phyloP scores from a whole-genome alignment of 208 protist genomes.

The Wallacemonas sp. region DNA sequence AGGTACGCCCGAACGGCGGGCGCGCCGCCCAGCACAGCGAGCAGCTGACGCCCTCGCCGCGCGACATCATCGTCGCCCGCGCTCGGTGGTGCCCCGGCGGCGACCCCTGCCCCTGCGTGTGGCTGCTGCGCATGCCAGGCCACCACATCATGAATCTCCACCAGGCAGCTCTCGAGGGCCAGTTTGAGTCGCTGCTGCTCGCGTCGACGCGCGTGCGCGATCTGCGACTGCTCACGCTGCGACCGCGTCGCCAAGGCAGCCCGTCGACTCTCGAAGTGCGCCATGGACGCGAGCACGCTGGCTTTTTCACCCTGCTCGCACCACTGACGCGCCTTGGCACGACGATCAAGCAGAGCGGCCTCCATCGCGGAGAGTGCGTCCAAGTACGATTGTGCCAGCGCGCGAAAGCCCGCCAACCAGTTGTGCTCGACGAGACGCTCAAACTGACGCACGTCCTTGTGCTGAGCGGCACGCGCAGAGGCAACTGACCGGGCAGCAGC shows the following conservation, averaged over 20 bases:
- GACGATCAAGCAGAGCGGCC: conserved; percentile 25
- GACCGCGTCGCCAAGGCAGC: conserved; percentile 10
- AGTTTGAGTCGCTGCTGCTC: conserved; percentile 25
- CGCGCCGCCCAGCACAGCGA: conserved; percentile 18
- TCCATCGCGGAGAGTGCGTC: conserved; percentile 32
- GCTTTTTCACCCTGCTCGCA: conserved; percentile 29
- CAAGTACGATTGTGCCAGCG: conserved; percentile 22
- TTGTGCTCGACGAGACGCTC: neutral
- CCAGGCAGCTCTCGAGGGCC: conserved; percentile 49
- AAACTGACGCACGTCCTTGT: neutral
- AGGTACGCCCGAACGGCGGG: neutral
- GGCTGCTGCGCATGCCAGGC: conserved; percentile 52
- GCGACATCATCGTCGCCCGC: conserved; percentile 3
- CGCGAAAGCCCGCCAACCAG: conserved; percentile 26
- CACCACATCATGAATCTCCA: conserved; percentile 50
- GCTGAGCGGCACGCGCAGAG: conserved; percentile 16
- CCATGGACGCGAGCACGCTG: conserved; percentile 21
- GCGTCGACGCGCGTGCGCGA: conserved; percentile 20
- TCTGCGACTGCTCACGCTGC: conserved; percentile 8
- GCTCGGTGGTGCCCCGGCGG: neutral
- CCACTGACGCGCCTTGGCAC: conserved; percentile 39
- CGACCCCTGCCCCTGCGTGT: neutral
- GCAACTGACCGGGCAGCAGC: neutral
- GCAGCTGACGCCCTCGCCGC: conserved; percentile 3
- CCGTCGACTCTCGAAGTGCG: conserved; percentile 31